Percentiles rank a stretch among this genome's conserved stretches.
Conservation (phyloP, 192 early-diverging fungal genomes). For the Ambispora gerdemannii region DNA sequence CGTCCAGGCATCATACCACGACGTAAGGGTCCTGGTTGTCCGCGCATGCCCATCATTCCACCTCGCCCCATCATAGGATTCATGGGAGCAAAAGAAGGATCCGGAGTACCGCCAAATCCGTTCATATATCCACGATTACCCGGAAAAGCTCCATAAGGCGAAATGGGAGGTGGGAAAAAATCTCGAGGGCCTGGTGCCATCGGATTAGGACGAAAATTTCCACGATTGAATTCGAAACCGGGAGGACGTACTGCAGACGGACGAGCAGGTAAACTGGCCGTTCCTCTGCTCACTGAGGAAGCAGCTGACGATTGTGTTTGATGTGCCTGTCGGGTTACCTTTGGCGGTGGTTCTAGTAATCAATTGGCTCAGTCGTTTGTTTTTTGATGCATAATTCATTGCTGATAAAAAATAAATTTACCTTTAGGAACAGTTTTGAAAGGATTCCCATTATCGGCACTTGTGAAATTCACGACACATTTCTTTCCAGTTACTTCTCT, state of each 20-base stretch:
- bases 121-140: slow-evolving; percentile 31
- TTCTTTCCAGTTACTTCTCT: slow-evolving; percentile 38
- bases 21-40: slow-evolving; percentile 17
- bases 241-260: slow-evolving; percentile 15
- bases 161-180: slow-evolving; percentile 28
- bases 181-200: slow-evolving; percentile 25
- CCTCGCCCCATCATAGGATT: slow-evolving; percentile 24
- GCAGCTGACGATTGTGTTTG: slow-evolving; percentile 26
- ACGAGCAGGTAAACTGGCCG: slow-evolving; percentile 24
- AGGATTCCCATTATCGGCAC: slow-evolving; percentile 37
- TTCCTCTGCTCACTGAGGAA: slow-evolving; percentile 4
- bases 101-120: slow-evolving; percentile 22
- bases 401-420: slow-evolving; percentile 8
- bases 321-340: slow-evolving; percentile 28
- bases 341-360: slow-evolving; percentile 32
- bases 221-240: slow-evolving; percentile 28
- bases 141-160: slow-evolving; percentile 12
- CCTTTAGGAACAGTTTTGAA: slow-evolving; percentile 45
- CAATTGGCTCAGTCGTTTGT: too few relatives aligned
- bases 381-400: too few relatives aligned
- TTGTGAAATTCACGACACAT: slow-evolving; percentile 36
- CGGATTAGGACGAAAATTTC: slow-evolving; percentile 5
- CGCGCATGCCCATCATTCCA: slow-evolving; percentile 35
- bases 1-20: slow-evolving; percentile 27
- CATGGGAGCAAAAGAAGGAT: slow-evolving; percentile 11